Percentiles rank a stretch among this genome's conserved stretches.
Evolutionary conservation across 257 asterid species (phyloP).

Genomic region (Lithospermum erythrorhizon): DNA sequence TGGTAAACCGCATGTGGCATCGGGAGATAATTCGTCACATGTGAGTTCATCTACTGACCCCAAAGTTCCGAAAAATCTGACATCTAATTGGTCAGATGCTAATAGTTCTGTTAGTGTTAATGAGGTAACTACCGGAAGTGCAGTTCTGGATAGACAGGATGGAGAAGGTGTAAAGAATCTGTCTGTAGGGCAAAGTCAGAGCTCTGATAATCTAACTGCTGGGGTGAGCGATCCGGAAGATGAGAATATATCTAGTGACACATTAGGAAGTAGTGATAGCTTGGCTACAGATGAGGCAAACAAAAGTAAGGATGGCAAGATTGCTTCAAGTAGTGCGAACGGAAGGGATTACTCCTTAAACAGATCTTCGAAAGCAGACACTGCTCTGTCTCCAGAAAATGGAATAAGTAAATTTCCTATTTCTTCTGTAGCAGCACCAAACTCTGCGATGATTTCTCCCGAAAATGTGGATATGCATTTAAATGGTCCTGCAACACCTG

Average conservation of each 20-base stretch:
- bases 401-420: constrained; percentile 4
- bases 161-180: constrained; percentile 12
- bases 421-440: constrained; percentile 10
- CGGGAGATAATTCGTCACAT: constrained; percentile 11
- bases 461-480: constrained; percentile 13
- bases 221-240: constrained; percentile 52
- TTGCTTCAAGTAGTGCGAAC: constrained; percentile 17
- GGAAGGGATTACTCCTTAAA: constrained; percentile 11
- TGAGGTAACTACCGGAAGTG: constrained; percentile 11
- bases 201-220: constrained; percentile 14
- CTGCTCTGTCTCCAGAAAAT: constrained; percentile 13
- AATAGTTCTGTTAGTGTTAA: constrained; percentile 12
- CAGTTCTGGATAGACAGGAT: constrained; percentile 21
- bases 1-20: constrained; percentile 18
- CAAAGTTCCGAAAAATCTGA: constrained; percentile 12
- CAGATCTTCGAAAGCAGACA: constrained; percentile 10
- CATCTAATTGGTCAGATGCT: constrained; percentile 20
- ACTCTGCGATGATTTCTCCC: constrained; percentile 6
- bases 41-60: constrained; percentile 19
- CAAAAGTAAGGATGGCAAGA: constrained; percentile 7
- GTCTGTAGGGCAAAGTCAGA: constrained; percentile 10
- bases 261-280: constrained; percentile 18
- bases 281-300: constrained; percentile 13
- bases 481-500: constrained; percentile 11
- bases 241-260: constrained; percentile 36